Conservation (phyloP, 148 eudicot species). For the Rhododendron vialii region DNA sequence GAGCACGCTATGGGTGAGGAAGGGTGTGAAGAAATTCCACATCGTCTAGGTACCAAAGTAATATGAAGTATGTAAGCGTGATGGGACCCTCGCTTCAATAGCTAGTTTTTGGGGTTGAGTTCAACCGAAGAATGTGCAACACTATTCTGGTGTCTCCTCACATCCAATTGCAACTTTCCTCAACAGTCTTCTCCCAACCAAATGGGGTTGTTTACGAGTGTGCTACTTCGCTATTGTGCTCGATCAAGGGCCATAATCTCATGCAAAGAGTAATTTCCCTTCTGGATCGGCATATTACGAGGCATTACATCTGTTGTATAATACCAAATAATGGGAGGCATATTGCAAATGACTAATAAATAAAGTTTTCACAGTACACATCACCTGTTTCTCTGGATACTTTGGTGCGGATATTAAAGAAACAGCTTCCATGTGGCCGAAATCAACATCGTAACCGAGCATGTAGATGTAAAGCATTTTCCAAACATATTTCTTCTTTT, state of each 20-base stretch:
- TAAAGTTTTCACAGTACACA: not conserved
- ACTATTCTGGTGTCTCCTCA: not conserved
- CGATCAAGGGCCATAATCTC: conserved; percentile 2
- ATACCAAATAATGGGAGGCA: not conserved
- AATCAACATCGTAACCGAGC: conserved; percentile 98
- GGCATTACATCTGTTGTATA: not conserved
- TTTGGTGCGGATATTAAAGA: conserved; percentile 96
- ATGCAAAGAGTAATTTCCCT: not conserved
- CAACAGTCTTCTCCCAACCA: conserved; percentile 2
- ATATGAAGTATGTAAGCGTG: not conserved
- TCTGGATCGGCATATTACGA: not conserved
- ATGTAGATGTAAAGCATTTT: conserved; percentile 94
- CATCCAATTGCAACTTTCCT: not conserved
- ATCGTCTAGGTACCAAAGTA: not conserved
- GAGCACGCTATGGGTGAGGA: not conserved
- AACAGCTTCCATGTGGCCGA: conserved; percentile 99
- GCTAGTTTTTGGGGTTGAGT: not conserved
- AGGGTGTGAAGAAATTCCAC: not conserved
- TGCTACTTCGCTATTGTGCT: not conserved
- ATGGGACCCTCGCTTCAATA: not conserved
- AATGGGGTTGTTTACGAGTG: not conserved
- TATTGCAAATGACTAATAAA: not conserved
- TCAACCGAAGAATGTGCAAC: not conserved
- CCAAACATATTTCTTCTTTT: conserved; percentile 99
- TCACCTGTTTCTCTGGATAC: conserved; percentile 99